phyloP scores from a whole-genome alignment of 139 green algal genomes.

The Diplosphaera chodatii region DNA sequence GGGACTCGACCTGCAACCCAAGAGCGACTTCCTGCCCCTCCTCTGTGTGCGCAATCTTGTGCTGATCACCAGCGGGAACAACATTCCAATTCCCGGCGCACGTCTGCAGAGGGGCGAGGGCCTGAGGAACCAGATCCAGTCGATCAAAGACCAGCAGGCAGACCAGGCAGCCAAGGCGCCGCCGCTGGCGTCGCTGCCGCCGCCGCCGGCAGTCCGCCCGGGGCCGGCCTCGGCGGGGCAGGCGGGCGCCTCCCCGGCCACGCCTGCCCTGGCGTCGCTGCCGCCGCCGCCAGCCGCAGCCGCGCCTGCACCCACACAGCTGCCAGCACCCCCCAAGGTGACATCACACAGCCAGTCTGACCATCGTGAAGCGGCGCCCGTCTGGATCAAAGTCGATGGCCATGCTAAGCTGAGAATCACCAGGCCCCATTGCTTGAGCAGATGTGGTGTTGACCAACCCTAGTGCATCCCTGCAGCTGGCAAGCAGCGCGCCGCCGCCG shows the following conservation, averaged over 20 bases:
- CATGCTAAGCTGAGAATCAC: too few relatives aligned
- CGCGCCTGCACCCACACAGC: background rate
- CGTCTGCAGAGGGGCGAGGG: slow-evolving; percentile 5
- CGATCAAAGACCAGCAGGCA: slow-evolving; percentile 26
- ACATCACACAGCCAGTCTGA: too few relatives aligned
- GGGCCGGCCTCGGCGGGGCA: too few relatives aligned
- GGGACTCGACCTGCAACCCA: background rate
- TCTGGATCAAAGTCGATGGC: background rate
- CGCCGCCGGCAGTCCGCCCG: slow-evolving; percentile 14
- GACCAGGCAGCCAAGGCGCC: slow-evolving; percentile 17
- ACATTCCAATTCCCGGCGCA: too few relatives aligned
- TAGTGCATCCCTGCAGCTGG: too few relatives aligned
- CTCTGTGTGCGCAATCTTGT: too few relatives aligned
- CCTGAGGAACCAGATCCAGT: slow-evolving; percentile 29
- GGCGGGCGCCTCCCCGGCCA: slow-evolving; percentile 5
- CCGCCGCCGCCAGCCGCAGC: background rate
- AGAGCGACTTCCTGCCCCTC: too few relatives aligned
- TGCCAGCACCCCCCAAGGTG: background rate
- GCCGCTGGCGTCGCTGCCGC: slow-evolving; percentile 15
- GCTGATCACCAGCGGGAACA: too few relatives aligned
- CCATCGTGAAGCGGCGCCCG: background rate
- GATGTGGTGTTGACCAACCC: too few relatives aligned
- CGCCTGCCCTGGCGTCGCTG: background rate
- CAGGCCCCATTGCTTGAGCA: too few relatives aligned
- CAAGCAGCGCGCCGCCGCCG: slow-evolving; percentile 5